Percentiles rank a stretch among this genome's conserved stretches.
These are phyloP conservation scores for Spizellomyces punctatus DNA, from an alignment of 192 early-diverging fungal species.

Conservation along the genomic window DNA sequence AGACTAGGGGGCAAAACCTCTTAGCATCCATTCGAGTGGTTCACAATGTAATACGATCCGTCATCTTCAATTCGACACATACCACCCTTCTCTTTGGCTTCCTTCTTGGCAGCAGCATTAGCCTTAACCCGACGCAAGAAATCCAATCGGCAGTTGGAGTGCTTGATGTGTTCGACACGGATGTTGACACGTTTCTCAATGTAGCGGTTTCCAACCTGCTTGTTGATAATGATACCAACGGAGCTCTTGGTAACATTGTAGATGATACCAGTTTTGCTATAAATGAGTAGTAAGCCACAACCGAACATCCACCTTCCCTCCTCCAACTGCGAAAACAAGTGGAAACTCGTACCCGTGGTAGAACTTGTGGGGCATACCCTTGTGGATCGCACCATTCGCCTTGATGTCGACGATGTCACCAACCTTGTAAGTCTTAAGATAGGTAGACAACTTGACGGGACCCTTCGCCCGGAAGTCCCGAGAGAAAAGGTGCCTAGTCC, in stretches of 20 bases:
- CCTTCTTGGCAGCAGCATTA: constrained; percentile 82
- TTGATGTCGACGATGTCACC: constrained; percentile 99
- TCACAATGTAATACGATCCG: neutral
- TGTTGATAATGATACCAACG: constrained; percentile 98
- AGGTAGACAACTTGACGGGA: constrained; percentile 91
- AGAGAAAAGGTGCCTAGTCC: constrained; percentile 97
- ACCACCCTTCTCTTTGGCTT: constrained; percentile 80
- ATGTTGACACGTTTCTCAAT: constrained; percentile 98
- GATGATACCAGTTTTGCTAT: constrained; percentile 93
- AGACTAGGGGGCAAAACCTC: constrained; percentile 26
- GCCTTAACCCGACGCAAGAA: constrained; percentile 97
- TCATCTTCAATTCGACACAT: constrained; percentile 1
- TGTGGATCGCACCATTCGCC: constrained; percentile 98
- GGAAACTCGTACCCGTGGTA: constrained; percentile 85
- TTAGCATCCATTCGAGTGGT: neutral
- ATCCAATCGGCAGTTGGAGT: constrained; percentile 99
- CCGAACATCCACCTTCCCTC: neutral
- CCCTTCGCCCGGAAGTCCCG: constrained; percentile 97
- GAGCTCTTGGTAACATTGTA: constrained; percentile 99
- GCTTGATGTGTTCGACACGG: constrained; percentile 98
- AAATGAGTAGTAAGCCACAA: constrained; percentile 5
- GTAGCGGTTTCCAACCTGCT: constrained; percentile 97
- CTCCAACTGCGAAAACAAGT: neutral
- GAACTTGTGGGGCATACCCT: constrained; percentile 99
- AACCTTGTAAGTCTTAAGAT: constrained; percentile 97